Evolutionary conservation across 2,329 filamentous ascomycete species (phyloP).

Genomic region (Calcarisporium arbuscula): DNA sequence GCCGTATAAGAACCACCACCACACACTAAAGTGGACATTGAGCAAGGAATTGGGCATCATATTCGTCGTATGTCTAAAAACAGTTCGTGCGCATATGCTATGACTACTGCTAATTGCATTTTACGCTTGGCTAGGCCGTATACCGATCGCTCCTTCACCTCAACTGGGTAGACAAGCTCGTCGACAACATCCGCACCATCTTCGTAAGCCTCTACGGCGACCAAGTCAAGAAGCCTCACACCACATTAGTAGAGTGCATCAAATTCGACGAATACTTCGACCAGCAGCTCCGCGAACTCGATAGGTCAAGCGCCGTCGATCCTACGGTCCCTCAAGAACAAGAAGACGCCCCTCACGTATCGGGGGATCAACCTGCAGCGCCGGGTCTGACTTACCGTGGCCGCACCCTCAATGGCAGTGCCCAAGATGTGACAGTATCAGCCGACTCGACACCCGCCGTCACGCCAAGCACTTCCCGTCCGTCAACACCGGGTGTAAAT

Average conservation of each 20-base stretch:
- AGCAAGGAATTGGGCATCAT: conserved; percentile 91
- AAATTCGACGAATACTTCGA: conserved; percentile 92
- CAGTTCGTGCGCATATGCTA: no score
- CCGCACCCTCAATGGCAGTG: conserved; percentile 26
- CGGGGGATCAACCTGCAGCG: conserved; percentile 19
- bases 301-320: conserved; percentile 40
- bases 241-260: conserved; percentile 68
- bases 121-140: conserved; percentile 61
- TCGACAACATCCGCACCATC: conserved; percentile 89
- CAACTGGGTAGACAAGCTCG: conserved; percentile 92
- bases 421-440: conserved; percentile 40
- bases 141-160: conserved; percentile 94
- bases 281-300: conserved; percentile 80
- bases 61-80: conserved; percentile 73
- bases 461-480: conserved; percentile 72
- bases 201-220: conserved; percentile 88
- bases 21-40: conserved; percentile 89
- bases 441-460: conserved; percentile 63
- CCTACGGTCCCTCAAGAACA: conserved; percentile 25
- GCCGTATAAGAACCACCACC: conserved; percentile 83
- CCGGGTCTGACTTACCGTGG: conserved; percentile 35
- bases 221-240: conserved; percentile 74
- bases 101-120: no score
- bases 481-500: conserved; percentile 62
- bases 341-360: conserved; percentile 22